Evolutionary conservation across 495 filamentous ascomycete species (phyloP).

Genomic region (Tetracladium setigerum): DNA sequence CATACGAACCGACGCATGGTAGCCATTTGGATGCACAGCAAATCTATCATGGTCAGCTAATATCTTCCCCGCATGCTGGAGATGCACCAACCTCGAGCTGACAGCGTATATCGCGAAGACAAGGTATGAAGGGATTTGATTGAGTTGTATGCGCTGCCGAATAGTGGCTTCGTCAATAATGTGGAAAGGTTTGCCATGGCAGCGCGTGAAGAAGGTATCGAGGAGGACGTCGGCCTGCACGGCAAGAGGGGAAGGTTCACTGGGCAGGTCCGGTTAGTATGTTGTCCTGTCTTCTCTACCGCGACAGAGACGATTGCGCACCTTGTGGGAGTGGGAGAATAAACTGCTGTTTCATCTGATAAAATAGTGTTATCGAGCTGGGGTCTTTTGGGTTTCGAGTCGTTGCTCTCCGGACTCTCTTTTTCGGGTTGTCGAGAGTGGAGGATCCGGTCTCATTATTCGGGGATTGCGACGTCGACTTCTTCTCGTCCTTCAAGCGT

Average conservation of each 20-base stretch:
- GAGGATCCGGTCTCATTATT: constrained; percentile 33
- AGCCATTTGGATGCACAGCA: constrained; percentile 50
- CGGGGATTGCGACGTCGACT: constrained; percentile 43
- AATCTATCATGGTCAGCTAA: constrained; percentile 42
- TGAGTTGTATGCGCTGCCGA: constrained; percentile 57
- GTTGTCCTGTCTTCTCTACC: not conserved
- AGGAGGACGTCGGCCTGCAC: constrained; percentile 51
- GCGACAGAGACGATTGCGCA: constrained; percentile 1
- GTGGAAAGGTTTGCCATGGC: constrained; percentile 72
- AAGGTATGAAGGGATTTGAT: constrained; percentile 55
- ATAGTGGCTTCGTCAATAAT: constrained; percentile 67
- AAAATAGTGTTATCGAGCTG: constrained; percentile 11
- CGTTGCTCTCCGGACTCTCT: constrained; percentile 10
- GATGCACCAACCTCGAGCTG: constrained; percentile 48
- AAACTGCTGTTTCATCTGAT: constrained; percentile 24
- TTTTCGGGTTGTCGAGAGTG: constrained; percentile 20
- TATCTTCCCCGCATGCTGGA: not conserved
- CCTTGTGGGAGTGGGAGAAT: constrained; percentile 28
- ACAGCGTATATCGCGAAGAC: constrained; percentile 68
- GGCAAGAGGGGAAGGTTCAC: constrained; percentile 28
- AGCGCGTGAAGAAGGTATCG: constrained; percentile 66
- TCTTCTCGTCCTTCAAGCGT: constrained; percentile 47
- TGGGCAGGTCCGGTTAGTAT: constrained; percentile 9
- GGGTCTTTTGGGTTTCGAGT: constrained; percentile 14
- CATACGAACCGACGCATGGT: constrained; percentile 45